These are phyloP conservation scores for Mycena alexandri DNA, from an alignment of 768 basidiomycete genomes.

Conservation along the genomic window DNA sequence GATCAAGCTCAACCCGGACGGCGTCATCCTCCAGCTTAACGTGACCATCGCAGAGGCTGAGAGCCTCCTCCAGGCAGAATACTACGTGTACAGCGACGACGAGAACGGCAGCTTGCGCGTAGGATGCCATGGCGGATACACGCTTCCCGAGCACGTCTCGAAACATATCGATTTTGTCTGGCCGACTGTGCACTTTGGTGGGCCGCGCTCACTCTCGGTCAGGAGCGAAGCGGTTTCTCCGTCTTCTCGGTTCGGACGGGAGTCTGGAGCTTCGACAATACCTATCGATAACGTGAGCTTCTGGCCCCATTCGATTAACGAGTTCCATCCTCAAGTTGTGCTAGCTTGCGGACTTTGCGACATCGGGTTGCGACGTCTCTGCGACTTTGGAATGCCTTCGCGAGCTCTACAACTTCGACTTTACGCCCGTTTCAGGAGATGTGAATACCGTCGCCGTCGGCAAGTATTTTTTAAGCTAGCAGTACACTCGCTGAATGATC, in stretches of 20 bases:
- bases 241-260: slow-evolving; percentile 20
- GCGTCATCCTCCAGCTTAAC: slow-evolving; percentile 23
- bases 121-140: slow-evolving; percentile 29
- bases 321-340: not conserved
- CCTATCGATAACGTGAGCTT: slow-evolving; percentile 25
- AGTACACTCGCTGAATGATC: not conserved
- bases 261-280: slow-evolving; percentile 25
- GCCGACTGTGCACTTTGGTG: slow-evolving; percentile 27
- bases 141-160: slow-evolving; percentile 27
- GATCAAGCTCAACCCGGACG: slow-evolving; percentile 23
- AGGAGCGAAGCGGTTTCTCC: slow-evolving; percentile 13
- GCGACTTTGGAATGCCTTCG: slow-evolving; percentile 28
- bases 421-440: slow-evolving; percentile 26
- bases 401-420: slow-evolving; percentile 31
- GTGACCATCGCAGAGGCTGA: slow-evolving; percentile 26
- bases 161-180: slow-evolving; percentile 29
- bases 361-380: slow-evolving; percentile 21
- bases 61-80: slow-evolving; percentile 26
- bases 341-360: slow-evolving; percentile 18
- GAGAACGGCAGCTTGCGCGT: slow-evolving; percentile 21
- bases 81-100: slow-evolving; percentile 27
- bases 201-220: slow-evolving; percentile 6
- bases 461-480: not conserved
- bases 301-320: not conserved
- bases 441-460: slow-evolving; percentile 25